These are phyloP conservation scores for Wickerhamomyces queroliae DNA, from an alignment of 805 yeast species.

Conservation along the genomic window DNA sequence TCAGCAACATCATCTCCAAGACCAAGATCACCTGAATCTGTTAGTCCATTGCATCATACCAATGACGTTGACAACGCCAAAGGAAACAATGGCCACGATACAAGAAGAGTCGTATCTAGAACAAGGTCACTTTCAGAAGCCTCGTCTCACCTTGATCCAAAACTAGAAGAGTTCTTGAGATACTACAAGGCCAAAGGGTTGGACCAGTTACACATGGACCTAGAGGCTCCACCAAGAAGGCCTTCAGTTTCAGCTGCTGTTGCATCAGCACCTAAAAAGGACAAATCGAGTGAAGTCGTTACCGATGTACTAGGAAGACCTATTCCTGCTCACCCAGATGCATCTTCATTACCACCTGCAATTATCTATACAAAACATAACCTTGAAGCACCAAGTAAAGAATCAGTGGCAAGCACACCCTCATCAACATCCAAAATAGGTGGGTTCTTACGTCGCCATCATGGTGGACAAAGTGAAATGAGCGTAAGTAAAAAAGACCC, in stretches of 20 bases:
- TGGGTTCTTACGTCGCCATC: slow-evolving; percentile 9
- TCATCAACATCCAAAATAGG: not conserved
- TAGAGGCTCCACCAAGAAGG: slow-evolving; percentile 1
- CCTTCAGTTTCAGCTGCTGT: not conserved
- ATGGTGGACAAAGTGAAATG: slow-evolving; percentile 1
- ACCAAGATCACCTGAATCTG: slow-evolving; percentile 2
- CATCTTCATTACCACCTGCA: slow-evolving; percentile 44
- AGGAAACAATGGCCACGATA: not conserved
- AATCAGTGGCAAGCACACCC: no score
- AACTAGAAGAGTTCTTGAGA: slow-evolving; percentile 39
- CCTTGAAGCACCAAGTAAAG: slow-evolving; percentile 1
- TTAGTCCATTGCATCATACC: not conserved
- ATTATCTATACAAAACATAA: slow-evolving; percentile 22
- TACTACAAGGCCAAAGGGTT: slow-evolving; percentile 27
- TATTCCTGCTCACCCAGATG: slow-evolving; percentile 45
- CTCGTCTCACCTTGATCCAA: slow-evolving; percentile 32
- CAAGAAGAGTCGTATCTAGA: slow-evolving; percentile 4
- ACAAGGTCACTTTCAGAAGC: slow-evolving; percentile 10
- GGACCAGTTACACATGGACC: slow-evolving; percentile 16
- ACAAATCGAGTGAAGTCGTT: slow-evolving; percentile 6
- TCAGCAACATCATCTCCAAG: slow-evolving; percentile 10
- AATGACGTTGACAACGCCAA: no score
- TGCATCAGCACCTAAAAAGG: slow-evolving; percentile 3
- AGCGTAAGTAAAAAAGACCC: slow-evolving; percentile 3
- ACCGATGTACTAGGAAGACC: slow-evolving; percentile 39